Percentiles rank a stretch among this genome's conserved stretches.
Evolutionary conservation across 2,329 filamentous ascomycete genomes (phyloP).

Genomic region (Sporothrix dimorphospora): DNA sequence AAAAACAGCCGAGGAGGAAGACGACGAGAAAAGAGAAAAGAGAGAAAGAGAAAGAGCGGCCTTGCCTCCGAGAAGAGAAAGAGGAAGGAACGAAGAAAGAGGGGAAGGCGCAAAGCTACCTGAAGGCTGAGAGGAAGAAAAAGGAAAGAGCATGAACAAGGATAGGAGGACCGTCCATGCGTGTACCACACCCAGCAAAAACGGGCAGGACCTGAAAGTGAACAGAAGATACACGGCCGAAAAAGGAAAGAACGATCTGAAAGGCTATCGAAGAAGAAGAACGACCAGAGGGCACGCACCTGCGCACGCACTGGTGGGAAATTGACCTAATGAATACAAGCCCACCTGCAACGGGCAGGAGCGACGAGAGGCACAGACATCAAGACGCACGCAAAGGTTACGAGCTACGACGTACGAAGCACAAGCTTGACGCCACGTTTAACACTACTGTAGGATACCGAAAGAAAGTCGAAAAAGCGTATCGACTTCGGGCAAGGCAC

Average conservation of each 20-base stretch:
- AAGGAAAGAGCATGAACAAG: slow-evolving; percentile 20
- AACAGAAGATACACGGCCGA: background rate
- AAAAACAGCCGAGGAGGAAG: background rate
- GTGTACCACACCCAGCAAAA: background rate
- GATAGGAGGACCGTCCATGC: slow-evolving; percentile 18
- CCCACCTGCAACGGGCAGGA: slow-evolving; percentile 11
- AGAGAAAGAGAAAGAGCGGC: background rate
- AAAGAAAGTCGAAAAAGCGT: background rate
- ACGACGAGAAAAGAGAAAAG: background rate
- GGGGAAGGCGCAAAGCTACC: background rate
- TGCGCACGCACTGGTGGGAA: background rate
- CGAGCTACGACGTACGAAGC: background rate
- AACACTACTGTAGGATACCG: background rate
- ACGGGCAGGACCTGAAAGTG: background rate
- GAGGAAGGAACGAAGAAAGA: background rate
- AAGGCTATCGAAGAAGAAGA: background rate
- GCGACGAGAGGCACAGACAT: background rate
- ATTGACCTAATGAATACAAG: slow-evolving; percentile 2
- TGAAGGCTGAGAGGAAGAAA: background rate
- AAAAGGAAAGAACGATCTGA: slow-evolving; percentile 14
- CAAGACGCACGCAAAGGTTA: background rate
- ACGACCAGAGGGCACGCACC: background rate
- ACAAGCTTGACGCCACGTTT: slow-evolving; percentile 9
- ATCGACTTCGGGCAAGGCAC: background rate
- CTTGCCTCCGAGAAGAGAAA: background rate